phyloP scores from a whole-genome alignment of 768 basidiomycete species.

The Termitomyces titanicus region DNA sequence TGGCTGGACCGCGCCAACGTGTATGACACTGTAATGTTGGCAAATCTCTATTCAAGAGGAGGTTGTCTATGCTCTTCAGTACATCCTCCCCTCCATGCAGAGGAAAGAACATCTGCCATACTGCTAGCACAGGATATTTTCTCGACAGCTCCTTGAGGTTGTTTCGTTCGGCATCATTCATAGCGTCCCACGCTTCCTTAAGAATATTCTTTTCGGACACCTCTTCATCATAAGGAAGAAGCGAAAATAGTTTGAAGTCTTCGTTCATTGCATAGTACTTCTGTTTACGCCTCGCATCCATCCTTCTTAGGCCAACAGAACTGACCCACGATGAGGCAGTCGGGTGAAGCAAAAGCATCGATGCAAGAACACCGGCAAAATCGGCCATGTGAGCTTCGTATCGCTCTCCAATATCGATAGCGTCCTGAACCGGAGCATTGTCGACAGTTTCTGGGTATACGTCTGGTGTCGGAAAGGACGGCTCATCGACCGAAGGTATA shows the following conservation, averaged over 20 bases:
- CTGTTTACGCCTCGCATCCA: background rate
- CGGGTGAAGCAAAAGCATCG: conserved; percentile 2
- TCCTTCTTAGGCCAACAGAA: background rate
- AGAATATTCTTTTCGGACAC: background rate
- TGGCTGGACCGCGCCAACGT: background rate
- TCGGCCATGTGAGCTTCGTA: background rate
- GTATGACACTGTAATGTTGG: background rate
- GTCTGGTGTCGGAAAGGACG: background rate
- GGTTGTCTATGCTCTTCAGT: background rate
- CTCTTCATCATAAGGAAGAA: background rate
- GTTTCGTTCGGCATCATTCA: background rate
- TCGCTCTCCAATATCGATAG: background rate
- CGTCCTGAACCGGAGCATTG: background rate
- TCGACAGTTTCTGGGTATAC: background rate
- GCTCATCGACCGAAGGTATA: background rate
- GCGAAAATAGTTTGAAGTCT: background rate
- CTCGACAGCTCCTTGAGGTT: background rate
- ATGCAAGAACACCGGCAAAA: background rate
- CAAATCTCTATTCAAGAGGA: background rate
- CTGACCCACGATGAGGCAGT: conserved; percentile 1
- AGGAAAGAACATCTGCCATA: conserved; percentile 6
- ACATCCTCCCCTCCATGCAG: background rate
- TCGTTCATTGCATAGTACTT: conserved; percentile 1
- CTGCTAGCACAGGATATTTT: background rate
- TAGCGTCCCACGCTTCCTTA: background rate